phyloP scores from a whole-genome alignment of 768 basidiomycete species.

The Boletus patriciae region DNA sequence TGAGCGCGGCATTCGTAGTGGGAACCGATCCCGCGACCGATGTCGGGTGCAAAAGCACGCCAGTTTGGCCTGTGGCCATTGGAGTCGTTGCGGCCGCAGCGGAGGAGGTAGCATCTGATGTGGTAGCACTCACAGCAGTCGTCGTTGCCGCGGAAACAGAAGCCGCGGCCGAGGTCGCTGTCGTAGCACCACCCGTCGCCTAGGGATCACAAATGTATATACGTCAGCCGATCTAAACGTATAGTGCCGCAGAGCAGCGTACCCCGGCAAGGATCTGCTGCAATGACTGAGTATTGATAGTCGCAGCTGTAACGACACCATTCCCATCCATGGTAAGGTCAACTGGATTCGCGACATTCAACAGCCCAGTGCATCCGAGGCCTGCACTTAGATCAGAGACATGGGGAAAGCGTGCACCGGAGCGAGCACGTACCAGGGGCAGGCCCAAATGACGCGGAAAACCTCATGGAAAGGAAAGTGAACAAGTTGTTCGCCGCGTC shows the following conservation, averaged over 20 bases:
- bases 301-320: constrained; percentile 27
- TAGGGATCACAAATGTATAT: neutral
- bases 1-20: neutral
- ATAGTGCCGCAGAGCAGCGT: neutral
- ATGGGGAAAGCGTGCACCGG: neutral
- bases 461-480: constrained; percentile 32
- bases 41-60: neutral
- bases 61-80: neutral
- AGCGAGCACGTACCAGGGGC: constrained; percentile 19
- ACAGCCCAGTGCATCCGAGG: constrained; percentile 21
- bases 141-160: neutral
- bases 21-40: neutral
- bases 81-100: neutral
- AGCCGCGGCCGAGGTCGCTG: neutral
- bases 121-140: too few species aligned
- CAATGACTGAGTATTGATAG: constrained; percentile 20
- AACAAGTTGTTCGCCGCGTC: constrained; percentile 24
- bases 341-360: constrained; percentile 27
- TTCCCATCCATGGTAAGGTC: constrained; percentile 26
- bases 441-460: constrained; percentile 25
- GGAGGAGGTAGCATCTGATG: too few species aligned
- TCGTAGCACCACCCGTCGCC: neutral
- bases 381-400: constrained; percentile 14
- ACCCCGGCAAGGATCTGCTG: constrained; percentile 20
- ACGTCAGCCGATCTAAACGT: neutral